Evolutionary conservation across 1,284 basidiomycete genomes (phyloP).

Genomic region (Irpex sp.): DNA sequence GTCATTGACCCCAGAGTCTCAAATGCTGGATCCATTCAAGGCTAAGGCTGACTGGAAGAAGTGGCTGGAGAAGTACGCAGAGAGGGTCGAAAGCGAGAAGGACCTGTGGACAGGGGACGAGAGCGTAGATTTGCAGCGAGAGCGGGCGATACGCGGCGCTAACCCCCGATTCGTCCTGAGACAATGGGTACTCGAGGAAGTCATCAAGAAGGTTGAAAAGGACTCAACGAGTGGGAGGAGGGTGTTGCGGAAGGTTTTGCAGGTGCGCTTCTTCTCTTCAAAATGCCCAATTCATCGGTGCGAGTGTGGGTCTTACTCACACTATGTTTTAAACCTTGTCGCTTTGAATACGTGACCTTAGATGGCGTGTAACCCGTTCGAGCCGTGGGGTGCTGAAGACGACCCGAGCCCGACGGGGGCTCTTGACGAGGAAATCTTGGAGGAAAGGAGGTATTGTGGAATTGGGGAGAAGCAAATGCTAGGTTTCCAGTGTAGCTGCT

Average conservation of each 20-base stretch:
- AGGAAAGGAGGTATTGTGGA: conserved; percentile 77
- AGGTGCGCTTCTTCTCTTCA: conserved; percentile 40
- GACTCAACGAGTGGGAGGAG: conserved; percentile 56
- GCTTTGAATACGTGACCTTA: conserved; percentile 27
- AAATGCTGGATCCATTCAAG: conserved; percentile 36
- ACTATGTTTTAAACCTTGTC: background rate
- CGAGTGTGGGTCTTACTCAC: background rate
- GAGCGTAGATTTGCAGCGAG: conserved; percentile 37
- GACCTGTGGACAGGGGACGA: conserved; percentile 36
- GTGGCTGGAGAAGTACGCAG: conserved; percentile 72
- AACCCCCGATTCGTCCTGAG: conserved; percentile 90
- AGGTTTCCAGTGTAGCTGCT: conserved; percentile 93
- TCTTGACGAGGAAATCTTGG: conserved; percentile 56
- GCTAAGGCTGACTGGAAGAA: conserved; percentile 47
- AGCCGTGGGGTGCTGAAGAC: conserved; percentile 74
- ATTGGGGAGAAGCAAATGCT: conserved; percentile 73
- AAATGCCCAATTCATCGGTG: conserved; percentile 11
- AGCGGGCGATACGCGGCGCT: conserved; percentile 41
- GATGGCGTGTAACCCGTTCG: conserved; percentile 82
- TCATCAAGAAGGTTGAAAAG: conserved; percentile 69
- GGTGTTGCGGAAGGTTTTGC: conserved; percentile 70
- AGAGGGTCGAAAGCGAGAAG: conserved; percentile 55
- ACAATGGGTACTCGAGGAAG: conserved; percentile 92
- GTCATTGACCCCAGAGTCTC: conserved; percentile 40
- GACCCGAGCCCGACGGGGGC: conserved; percentile 35